Percentiles rank a stretch among this genome's conserved stretches.
phyloP scores from a whole-genome alignment of 306 rosid genomes.

The Glycine soja region DNA sequence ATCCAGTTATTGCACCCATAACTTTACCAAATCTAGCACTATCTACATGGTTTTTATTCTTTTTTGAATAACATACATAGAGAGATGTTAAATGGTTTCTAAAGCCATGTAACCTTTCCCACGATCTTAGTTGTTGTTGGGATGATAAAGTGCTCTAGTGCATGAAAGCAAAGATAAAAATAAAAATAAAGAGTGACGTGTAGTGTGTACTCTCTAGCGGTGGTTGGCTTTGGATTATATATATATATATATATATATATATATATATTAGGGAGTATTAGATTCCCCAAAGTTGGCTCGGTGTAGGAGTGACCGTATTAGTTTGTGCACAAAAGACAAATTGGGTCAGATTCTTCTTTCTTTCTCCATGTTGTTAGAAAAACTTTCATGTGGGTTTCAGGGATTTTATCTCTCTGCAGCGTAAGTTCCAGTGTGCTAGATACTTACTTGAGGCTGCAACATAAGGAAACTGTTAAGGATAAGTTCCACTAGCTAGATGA shows the following conservation, averaged over 20 bases:
- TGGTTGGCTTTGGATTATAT: conserved; percentile 35
- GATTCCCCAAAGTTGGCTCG: conserved; percentile 66
- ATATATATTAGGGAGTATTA: conserved; percentile 45
- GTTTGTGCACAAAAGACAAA: conserved; percentile 82
- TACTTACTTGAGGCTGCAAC: conserved; percentile 30
- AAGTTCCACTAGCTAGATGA: conserved; percentile 33
- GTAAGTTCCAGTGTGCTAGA: not conserved
- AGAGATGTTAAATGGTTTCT: conserved; percentile 49
- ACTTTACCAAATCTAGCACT: conserved; percentile 42
- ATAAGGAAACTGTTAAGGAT: conserved; percentile 11
- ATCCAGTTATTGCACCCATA: conserved; percentile 24
- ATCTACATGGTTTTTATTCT: conserved; percentile 47
- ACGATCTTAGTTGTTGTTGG: conserved; percentile 58
- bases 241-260: too few species aligned
- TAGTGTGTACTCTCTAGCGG: conserved; percentile 38
- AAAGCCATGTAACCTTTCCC: conserved; percentile 93
- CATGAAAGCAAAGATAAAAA: conserved; percentile 44
- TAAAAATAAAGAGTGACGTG: conserved; percentile 43
- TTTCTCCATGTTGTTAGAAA: conserved; percentile 17
- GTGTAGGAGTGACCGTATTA: conserved; percentile 49
- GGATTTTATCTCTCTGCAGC: conserved; percentile 27
- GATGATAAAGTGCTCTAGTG: conserved; percentile 49
- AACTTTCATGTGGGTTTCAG: conserved; percentile 68
- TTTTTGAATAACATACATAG: not conserved
- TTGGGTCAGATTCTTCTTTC: conserved; percentile 50